Evolutionary conservation across 306 rosid genomes (phyloP), one percentile per base, ranked within the genome.

Genomic region (Coriaria nepalensis): DNA sequence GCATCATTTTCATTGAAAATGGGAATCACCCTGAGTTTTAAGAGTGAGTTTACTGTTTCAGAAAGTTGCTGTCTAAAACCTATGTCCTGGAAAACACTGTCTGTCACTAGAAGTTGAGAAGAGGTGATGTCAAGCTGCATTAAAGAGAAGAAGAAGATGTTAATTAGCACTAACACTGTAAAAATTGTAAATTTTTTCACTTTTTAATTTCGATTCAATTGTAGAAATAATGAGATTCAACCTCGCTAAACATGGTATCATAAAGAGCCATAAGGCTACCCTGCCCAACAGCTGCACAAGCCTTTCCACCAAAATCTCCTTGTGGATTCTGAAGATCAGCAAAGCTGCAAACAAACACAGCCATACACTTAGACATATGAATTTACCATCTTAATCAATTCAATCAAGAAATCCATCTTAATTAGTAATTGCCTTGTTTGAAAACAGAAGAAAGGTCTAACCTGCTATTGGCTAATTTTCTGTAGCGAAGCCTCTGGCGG

Each of bases 211-310:
- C 29, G 3, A 1, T 20, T 20, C 29, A 20, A 20, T 20, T 20
- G 3, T 20, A 20, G 29, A 6, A 13, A 40, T 53, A 7, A 39
- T 20, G n/a, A 42, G 29, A 38, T 34, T 45, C 33, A 13, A 82
- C 96, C 92, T 87, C 94, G 63, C 92, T 80, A 58, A 87, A 87
- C 90, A 82, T 75, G 20, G 87, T 65, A 67, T 87, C 96, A 67
- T 87, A 87, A 36, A 87, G 92, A 61, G 96, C 96, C 96, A 87
- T 87, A 57, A 87, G 96, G 60, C 96, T 79, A 47, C 92, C 80
- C 77, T 87, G 94, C 42, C 94, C 94, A 43, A 87, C 96, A 15
- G 92, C 83, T 29, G 96, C 96, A 65, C 94, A 87, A 35, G 96
- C 84, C 62, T 87, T 87, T 34, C 94, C 96, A 73, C 80, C 96